Evolutionary conservation across 306 rosid species (phyloP), one percentile per base, ranked within the genome.

Genomic region (Pyrus pyrifolia): DNA sequence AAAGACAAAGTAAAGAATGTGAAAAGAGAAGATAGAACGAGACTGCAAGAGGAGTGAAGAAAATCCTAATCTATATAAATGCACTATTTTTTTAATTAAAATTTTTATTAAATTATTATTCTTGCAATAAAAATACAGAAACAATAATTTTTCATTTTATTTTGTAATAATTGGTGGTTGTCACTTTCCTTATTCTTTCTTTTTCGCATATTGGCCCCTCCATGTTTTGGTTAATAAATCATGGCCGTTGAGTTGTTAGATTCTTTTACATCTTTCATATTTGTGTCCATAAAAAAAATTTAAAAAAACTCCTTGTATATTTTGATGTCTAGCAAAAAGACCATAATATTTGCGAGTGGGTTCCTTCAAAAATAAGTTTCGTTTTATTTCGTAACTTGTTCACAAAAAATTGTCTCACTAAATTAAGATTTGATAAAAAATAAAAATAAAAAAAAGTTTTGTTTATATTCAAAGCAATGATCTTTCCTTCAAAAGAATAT

Each of bases 171-270:
- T 25, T 62, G 30, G 25, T 73, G 70, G 74, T 13, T 68, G 79
- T 83, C 83, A 55, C 63, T 79, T 75, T 79, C 81, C 40, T 51
- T 57, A 13, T 72, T 73, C 42, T 17, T 23, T 11, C 10, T 40
- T 18, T 25, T 27, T 31, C 10, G 9, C 21, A 72, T 19, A 31
- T 15, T 15, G 49, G 38, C 55, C 31, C 80, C 25, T 4, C 40
- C 49, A 17, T 73, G 25, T 35, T 35, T 35, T 35, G 33, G 53
- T 18, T 72, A 22, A 57, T 35, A 15, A 5, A 6, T 25, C 64
- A 17, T 35, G 14, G 27, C 49, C 25, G 1, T 19, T 66, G 18
- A 19, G 70, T 19, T 19, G 70, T 64, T 21, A 27, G 30, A 72
- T 17, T 68, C 81, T 45, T 77, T 44, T 77, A 4, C 52, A 61